Conservation (phyloP, 768 basidiomycete genomes). For the Terana coerulea region DNA sequence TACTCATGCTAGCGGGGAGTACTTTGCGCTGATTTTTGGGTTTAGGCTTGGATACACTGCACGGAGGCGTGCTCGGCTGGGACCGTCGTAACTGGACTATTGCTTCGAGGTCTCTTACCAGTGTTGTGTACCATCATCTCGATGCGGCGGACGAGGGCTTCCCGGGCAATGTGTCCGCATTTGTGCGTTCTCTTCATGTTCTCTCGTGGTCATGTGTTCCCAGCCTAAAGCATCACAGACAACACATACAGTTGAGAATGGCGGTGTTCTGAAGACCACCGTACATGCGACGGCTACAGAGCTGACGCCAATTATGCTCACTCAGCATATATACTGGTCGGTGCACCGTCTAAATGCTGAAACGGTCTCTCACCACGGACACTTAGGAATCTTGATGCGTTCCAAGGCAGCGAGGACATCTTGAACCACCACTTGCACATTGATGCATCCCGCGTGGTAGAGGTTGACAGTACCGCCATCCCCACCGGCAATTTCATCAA, state of each 20-base stretch:
- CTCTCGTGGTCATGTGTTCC: not conserved
- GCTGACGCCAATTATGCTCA: constrained; percentile 56
- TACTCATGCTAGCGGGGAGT: no score
- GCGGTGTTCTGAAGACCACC: constrained; percentile 38
- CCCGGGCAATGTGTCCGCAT: constrained; percentile 21
- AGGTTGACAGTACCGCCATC: constrained; percentile 33
- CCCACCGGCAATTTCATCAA: constrained; percentile 35
- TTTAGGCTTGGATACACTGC: constrained; percentile 43
- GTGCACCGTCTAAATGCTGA: constrained; percentile 1
- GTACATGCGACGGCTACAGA: constrained; percentile 46
- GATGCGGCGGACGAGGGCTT: constrained; percentile 52
- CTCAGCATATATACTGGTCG: constrained; percentile 56
- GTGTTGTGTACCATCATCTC: constrained; percentile 49
- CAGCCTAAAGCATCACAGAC: constrained; percentile 27
- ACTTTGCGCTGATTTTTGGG: no score
- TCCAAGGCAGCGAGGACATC: constrained; percentile 36
- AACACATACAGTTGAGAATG: constrained; percentile 43
- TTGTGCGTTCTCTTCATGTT: constrained; percentile 24
- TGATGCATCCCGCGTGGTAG: constrained; percentile 31
- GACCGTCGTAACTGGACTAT: constrained; percentile 56
- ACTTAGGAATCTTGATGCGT: constrained; percentile 49
- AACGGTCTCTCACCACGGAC: not conserved
- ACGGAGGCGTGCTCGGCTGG: constrained; percentile 55
- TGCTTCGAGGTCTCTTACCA: constrained; percentile 36
- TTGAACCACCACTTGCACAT: constrained; percentile 25